A percentile compares a stretch with the other conserved stretches of the same genome.
phyloP scores from a whole-genome alignment of 495 filamentous ascomycete genomes.

The Penicillium pulvis region DNA sequence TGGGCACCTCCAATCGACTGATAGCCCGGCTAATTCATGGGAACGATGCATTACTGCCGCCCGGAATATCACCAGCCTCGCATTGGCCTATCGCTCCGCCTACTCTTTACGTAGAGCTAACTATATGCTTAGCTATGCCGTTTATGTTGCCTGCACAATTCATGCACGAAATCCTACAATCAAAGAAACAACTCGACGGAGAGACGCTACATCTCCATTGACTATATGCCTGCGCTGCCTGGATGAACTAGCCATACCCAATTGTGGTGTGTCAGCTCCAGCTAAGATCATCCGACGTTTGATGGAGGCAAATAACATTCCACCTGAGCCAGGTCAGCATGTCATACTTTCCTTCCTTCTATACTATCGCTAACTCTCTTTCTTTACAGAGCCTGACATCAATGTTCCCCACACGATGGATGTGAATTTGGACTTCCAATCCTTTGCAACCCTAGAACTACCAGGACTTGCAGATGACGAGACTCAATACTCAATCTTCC shows the following conservation, averaged over 20 bases:
- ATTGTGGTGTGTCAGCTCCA: neutral
- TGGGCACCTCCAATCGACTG: slow-evolving; percentile 16
- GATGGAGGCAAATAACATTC: slow-evolving; percentile 1
- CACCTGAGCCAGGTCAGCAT: neutral
- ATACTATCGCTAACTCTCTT: neutral
- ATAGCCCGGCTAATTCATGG: slow-evolving; percentile 16
- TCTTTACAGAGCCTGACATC: neutral
- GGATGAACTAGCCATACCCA: slow-evolving; percentile 1
- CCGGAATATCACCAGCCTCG: slow-evolving; percentile 22
- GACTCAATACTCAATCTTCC: neutral
- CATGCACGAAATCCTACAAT: slow-evolving; percentile 10
- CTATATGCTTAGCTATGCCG: slow-evolving; percentile 28
- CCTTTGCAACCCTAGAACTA: neutral
- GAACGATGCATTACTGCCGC: slow-evolving; percentile 23
- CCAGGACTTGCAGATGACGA: neutral
- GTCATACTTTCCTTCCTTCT: neutral
- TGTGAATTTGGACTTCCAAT: neutral
- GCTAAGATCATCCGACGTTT: neutral
- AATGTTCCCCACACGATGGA: neutral
- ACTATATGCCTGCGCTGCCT: neutral
- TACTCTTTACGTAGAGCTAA: slow-evolving; percentile 21
- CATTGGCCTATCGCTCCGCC: slow-evolving; percentile 13
- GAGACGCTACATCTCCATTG: neutral
- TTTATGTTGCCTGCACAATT: slow-evolving; percentile 22
- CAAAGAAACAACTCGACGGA: neutral